Base-by-base conservation (phyloP, 129 eudicot genomes). In the Helianthus tuberosus region DNA sequence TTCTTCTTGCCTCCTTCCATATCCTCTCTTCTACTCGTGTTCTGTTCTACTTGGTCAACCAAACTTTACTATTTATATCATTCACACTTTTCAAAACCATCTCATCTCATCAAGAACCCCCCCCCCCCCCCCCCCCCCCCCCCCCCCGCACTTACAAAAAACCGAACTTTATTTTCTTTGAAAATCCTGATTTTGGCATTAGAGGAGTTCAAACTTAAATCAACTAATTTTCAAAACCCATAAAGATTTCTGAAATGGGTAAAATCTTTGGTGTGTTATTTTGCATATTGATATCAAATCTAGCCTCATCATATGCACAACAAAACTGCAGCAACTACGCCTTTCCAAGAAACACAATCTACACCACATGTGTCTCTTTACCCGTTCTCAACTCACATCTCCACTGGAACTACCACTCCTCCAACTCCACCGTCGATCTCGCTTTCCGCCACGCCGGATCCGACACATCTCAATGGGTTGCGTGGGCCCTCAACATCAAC, bases 401-500 rank as follows among this genome's bases (percentile, higher is more conserved):
- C 35, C 87, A 89, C 69, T 93, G 95, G 95, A 93, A 65, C 71
- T 93, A 93, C 80, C 70, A 87, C 78, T 60, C 64, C 7, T 1
- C 72, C 23, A 84, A 83, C 72, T 68, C 62, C 77, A 93, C 92
- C 44, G 92, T 81, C 62, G 92, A 88, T 9, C 41, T 93, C 1
- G 98, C 95, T 0, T 93, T 66, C 76, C 82, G 98, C 4, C 96
- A 80, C 77, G 50, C 80, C 3, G 83, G 88, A 0, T 52, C 14
- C 85, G 0, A 0, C 11, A 0, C 82, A 4, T 82, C 96, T 6
- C 65, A 74, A n/a, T 93, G 98, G 96, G 92, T 93, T 5, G 92
- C 89, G 0, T 93, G 98, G 98, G 92, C 90, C 0, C 82, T 93
- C 3, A 93, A 93, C 66, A 11, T 78, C 0, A 49, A 51, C 46